Evolutionary conservation across 2,329 filamentous ascomycete genomes (phyloP).

Genomic region (Madurella fahalii): DNA sequence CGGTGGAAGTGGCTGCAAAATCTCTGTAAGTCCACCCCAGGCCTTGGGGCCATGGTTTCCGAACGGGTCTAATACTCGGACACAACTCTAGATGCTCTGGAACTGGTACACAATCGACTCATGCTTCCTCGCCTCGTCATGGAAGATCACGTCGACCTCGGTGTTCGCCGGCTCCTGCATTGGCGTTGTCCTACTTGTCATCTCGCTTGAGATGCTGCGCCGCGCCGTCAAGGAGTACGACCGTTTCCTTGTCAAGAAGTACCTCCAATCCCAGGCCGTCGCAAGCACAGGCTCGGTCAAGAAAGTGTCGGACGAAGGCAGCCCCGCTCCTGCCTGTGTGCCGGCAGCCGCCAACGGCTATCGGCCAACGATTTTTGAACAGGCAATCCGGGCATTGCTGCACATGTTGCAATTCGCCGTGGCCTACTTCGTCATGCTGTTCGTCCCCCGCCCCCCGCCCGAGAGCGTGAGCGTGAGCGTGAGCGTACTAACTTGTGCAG

Average conservation of each 20-base stretch:
- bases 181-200: conserved; percentile 69
- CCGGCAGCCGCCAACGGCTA: conserved; percentile 28
- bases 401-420: conserved; percentile 70
- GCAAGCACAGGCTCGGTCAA: conserved; percentile 24
- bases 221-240: conserved; percentile 70
- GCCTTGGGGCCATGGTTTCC: too few species aligned
- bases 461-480: neutral
- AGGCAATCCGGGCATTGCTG: conserved; percentile 60
- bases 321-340: conserved; percentile 3
- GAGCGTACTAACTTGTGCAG: conserved; percentile 13
- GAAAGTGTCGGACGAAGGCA: conserved; percentile 13
- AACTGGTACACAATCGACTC: conserved; percentile 71
- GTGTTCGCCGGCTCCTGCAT: conserved; percentile 81
- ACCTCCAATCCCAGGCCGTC: conserved; percentile 27
- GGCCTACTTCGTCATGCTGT: conserved; percentile 75
- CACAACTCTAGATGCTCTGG: conserved; percentile 77
- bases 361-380: conserved; percentile 60
- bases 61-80: neutral
- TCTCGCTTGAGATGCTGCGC: conserved; percentile 68
- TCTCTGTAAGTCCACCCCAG: conserved; percentile 37
- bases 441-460: conserved; percentile 16
- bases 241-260: conserved; percentile 55
- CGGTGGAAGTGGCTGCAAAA: conserved; percentile 36
- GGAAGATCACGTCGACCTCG: conserved; percentile 64
- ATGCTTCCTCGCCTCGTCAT: conserved; percentile 66